A percentile compares a stretch with the other conserved stretches of the same genome.
Conservation (phyloP, 129 eudicot genomes). For the Flaveria sonorensis region DNA sequence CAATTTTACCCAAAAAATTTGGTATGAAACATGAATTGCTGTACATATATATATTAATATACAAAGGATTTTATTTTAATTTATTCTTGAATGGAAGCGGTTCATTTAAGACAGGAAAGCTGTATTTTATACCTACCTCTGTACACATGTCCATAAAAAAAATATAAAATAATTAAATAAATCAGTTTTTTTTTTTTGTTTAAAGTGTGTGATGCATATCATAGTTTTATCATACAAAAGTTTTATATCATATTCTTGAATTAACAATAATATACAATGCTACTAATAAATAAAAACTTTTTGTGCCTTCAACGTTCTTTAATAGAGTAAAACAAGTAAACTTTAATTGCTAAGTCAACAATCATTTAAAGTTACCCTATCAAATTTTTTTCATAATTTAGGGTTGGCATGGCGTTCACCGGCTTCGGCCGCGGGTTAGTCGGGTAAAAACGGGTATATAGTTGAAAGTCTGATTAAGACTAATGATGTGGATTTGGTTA, state of each 20-base stretch:
- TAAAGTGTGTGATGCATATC: background rate
- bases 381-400: no score
- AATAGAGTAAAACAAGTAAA: no score
- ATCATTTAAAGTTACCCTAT: no score
- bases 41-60: conserved; percentile 25
- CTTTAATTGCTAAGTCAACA: no score
- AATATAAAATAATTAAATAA: background rate
- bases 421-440: no score
- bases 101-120: conserved; percentile 23
- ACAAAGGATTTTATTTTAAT: background rate
- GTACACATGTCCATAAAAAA: conserved; percentile 10
- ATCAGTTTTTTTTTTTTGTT: background rate
- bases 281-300: no score
- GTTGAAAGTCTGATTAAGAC: no score
- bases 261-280: no score
- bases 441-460: no score
- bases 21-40: conserved; percentile 30
- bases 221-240: no score
- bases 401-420: no score
- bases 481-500: no score
- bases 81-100: conserved; percentile 32
- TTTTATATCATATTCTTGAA: background rate
- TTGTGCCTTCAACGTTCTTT: background rate
- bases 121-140: conserved; percentile 30
- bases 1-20: conserved; percentile 9